Conservation (phyloP, 345 rosid genomes). For the Rhodamnia rubescens region DNA sequence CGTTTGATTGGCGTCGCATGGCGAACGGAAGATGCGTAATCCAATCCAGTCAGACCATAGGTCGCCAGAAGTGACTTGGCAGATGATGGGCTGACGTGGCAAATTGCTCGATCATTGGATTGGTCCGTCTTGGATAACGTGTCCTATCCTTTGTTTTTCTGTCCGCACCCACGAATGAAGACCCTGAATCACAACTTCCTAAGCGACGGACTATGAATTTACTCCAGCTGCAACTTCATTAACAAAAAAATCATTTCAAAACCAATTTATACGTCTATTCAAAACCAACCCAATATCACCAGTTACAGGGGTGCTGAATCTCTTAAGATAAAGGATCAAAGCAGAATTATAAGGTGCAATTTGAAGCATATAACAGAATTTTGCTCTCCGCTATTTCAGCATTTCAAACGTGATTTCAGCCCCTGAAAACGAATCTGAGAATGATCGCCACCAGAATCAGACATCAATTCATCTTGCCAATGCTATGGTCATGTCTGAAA, state of each 20-base stretch:
- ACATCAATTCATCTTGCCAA: not conserved
- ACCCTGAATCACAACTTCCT: not conserved
- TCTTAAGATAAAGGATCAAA: not conserved
- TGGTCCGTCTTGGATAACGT: slow-evolving; percentile 35
- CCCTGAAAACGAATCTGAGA: not conserved
- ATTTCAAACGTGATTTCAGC: not conserved
- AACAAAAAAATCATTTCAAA: not conserved
- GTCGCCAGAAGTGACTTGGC: slow-evolving; percentile 33
- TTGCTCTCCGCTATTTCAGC: not conserved
- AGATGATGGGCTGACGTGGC: slow-evolving; percentile 37
- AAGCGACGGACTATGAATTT: not conserved
- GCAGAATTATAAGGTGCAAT: not conserved
- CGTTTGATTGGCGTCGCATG: slow-evolving; percentile 27
- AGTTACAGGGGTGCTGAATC: not conserved
- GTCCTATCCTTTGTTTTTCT: slow-evolving; percentile 1
- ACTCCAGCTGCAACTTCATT: not conserved
- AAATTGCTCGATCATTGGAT: slow-evolving; percentile 2
- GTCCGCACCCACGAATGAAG: not conserved
- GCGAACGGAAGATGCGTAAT: slow-evolving; percentile 25
- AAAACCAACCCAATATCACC: not conserved
- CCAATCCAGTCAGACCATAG: slow-evolving; percentile 43
- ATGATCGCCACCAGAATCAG: not conserved
- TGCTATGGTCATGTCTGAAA: not conserved
- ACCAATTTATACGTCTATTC: not conserved
- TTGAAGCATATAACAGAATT: not conserved